phyloP scores from a whole-genome alignment of 2,329 filamentous ascomycete species.

The Phaeosphaeriaceae sp. region DNA sequence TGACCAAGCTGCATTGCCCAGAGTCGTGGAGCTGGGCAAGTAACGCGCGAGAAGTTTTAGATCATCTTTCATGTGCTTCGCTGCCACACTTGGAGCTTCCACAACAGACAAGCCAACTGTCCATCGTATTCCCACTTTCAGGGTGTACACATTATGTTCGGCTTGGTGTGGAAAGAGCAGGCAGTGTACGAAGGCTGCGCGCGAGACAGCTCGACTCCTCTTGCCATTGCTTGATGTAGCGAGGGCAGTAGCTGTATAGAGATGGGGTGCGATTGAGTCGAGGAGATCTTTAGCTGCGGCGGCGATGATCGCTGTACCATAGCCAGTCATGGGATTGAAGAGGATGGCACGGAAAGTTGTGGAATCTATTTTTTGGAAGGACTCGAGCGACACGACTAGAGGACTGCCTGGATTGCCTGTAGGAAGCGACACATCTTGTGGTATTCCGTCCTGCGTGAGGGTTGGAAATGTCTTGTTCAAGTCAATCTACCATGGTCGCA shows the following conservation, averaged over 20 bases:
- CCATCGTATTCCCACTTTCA: constrained; percentile 42
- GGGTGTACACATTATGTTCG: constrained; percentile 11
- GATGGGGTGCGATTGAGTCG: constrained; percentile 26
- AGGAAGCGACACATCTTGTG: not conserved
- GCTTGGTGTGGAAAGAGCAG: constrained; percentile 15
- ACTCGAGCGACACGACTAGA: constrained; percentile 30
- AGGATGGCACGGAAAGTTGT: constrained; percentile 25
- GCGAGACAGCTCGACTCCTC: constrained; percentile 19
- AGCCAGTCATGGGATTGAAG: constrained; percentile 19
- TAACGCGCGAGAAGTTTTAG: constrained; percentile 35
- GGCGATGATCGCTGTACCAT: constrained; percentile 27
- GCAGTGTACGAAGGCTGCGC: constrained; percentile 37
- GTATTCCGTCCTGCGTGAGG: constrained; percentile 1
- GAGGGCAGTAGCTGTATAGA: constrained; percentile 28
- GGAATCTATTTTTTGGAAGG: constrained; percentile 19
- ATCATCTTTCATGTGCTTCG: constrained; percentile 30
- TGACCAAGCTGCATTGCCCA: constrained; percentile 48
- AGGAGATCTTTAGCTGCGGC: constrained; percentile 19
- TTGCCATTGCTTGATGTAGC: constrained; percentile 24
- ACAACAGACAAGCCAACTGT: constrained; percentile 33
- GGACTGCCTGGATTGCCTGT: not conserved
- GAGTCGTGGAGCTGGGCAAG: constrained; percentile 15
- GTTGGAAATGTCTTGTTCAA: constrained; percentile 8
- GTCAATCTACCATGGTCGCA: constrained; percentile 7
- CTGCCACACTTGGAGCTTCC: constrained; percentile 22